These are phyloP conservation scores for Aspergillus olivimuriae DNA, from an alignment of 495 filamentous ascomycete genomes.

Conservation along the genomic window DNA sequence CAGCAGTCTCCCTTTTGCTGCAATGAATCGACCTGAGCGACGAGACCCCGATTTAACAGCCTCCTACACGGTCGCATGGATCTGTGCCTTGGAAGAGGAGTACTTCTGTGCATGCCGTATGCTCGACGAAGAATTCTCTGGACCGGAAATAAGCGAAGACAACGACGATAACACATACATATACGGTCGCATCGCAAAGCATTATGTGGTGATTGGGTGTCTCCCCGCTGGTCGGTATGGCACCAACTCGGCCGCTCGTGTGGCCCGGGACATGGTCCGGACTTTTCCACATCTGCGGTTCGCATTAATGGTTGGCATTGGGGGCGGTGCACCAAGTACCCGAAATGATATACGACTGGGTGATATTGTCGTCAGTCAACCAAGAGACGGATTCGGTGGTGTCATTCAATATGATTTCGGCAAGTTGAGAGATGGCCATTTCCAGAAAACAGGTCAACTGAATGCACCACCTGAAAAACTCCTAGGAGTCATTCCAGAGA, in stretches of 20 bases:
- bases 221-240: conserved; percentile 29
- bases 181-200: conserved; percentile 25
- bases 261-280: conserved; percentile 23
- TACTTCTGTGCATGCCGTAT: conserved; percentile 25
- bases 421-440: conserved; percentile 14
- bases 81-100: conserved; percentile 35
- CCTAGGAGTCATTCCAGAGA: conserved; percentile 8
- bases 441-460: conserved; percentile 18
- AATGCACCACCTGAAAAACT: conserved; percentile 15
- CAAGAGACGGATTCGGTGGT: conserved; percentile 5
- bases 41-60: too few species aligned
- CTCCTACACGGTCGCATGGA: conserved; percentile 45
- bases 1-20: too few species aligned
- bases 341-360: conserved; percentile 37
- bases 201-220: conserved; percentile 31
- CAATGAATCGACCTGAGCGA: too few species aligned
- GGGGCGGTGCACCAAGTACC: conserved; percentile 29
- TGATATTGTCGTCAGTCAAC: conserved; percentile 30
- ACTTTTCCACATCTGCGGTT: conserved; percentile 35
- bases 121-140: conserved; percentile 26
- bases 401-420: conserved; percentile 22
- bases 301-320: conserved; percentile 43
- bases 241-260: conserved; percentile 19
- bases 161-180: conserved; percentile 26
- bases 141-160: conserved; percentile 3